phyloP scores from a whole-genome alignment of 2,329 filamentous ascomycete genomes.

The Pyricularia grisea region DNA sequence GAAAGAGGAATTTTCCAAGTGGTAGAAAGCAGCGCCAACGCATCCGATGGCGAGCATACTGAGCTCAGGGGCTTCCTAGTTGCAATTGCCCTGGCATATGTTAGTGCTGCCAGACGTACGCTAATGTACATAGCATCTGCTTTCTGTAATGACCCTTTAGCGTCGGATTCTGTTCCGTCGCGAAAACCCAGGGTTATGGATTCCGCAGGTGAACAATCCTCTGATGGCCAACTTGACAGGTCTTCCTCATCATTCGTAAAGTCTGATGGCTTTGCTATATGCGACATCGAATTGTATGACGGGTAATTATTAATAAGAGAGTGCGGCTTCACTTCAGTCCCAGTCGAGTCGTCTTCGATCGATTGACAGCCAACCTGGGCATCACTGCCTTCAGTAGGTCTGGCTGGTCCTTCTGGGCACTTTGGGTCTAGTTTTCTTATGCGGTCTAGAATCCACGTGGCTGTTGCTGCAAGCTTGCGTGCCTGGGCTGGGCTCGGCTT shows the following conservation, averaged over 20 bases:
- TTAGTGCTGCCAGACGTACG: constrained; percentile 32
- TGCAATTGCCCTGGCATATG: constrained; percentile 36
- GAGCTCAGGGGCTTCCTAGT: constrained; percentile 26
- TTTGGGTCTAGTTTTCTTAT: constrained; percentile 20
- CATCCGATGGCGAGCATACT: constrained; percentile 26
- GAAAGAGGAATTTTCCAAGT: constrained; percentile 31
- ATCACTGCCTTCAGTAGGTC: not conserved
- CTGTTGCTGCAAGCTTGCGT: constrained; percentile 25
- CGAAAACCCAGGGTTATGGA: not conserved
- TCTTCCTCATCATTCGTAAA: not conserved
- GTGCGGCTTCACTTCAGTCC: constrained; percentile 9
- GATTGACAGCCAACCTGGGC: not conserved
- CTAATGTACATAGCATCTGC: constrained; percentile 35
- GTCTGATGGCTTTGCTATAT: not conserved
- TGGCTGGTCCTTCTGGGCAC: constrained; percentile 10
- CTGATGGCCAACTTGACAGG: constrained; percentile 5
- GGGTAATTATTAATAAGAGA: constrained; percentile 12
- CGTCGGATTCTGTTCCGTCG: constrained; percentile 14
- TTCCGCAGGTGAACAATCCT: constrained; percentile 5
- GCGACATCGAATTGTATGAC: constrained; percentile 6
- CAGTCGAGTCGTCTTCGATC: constrained; percentile 4
- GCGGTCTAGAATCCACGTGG: constrained; percentile 27
- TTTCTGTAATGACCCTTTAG: constrained; percentile 28
- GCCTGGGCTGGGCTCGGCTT: constrained; percentile 20
- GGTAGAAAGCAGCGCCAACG: constrained; percentile 28